A percentile compares a stretch with the other conserved stretches of the same genome.
Evolutionary conservation across 345 rosid genomes (phyloP).

Genomic region (Kernera saxatilis): DNA sequence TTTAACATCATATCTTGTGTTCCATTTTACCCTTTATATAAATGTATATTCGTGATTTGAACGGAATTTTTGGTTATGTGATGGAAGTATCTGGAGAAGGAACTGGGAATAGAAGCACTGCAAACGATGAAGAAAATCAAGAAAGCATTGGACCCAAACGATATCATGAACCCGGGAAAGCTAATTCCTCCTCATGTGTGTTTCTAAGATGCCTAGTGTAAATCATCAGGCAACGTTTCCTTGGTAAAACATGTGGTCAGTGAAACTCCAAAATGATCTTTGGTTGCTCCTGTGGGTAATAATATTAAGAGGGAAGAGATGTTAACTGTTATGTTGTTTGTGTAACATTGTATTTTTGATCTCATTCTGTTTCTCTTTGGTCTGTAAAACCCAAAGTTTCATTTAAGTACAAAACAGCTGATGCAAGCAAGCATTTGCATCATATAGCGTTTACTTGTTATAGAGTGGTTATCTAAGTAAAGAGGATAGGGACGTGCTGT

Average conservation of each 20-base stretch:
- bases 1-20: background rate
- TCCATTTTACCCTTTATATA: background rate
- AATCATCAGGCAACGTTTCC: background rate
- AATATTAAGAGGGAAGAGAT: background rate
- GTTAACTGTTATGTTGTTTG: background rate
- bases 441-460: background rate
- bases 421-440: slow-evolving; percentile 11
- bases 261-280: background rate
- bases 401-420: slow-evolving; percentile 13
- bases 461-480: background rate
- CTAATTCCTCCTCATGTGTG: slow-evolving; percentile 89
- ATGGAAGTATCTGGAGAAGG: slow-evolving; percentile 76
- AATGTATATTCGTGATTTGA: background rate
- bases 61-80: background rate
- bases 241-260: background rate
- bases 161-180: slow-evolving; percentile 96
- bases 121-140: slow-evolving; percentile 82
- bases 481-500: slow-evolving; percentile 4
- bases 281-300: background rate
- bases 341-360: background rate
- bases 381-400: background rate
- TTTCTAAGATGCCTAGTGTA: slow-evolving; percentile 32
- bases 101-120: slow-evolving; percentile 75
- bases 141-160: slow-evolving; percentile 72
- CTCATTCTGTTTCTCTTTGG: background rate